Evolutionary conservation across 2,329 filamentous ascomycete genomes (phyloP), one percentile per base, ranked within the genome.

Genomic region (Diplocarpon mali): DNA sequence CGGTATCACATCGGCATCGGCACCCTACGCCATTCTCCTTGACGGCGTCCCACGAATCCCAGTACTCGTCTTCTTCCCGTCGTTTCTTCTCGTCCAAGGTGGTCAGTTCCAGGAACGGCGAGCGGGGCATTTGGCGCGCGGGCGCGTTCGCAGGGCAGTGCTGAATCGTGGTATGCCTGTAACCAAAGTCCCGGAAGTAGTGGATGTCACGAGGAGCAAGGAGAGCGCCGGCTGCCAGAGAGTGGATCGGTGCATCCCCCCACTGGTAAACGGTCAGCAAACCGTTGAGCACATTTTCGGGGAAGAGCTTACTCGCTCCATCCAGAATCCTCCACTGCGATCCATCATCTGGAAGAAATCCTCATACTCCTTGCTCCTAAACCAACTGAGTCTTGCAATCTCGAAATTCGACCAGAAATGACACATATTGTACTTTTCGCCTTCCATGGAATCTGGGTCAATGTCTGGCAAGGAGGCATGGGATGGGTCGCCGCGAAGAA

Each of bases 401-500:
- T 98, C 92, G 56, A 98, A 98, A 65, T 98, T 98, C 65, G 88
- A 95, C 92, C 92, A 98, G 71, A 95, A 98, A 70, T 98, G 92
- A 64, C 92, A 98, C 92, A 98, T 98, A 69, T 98, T 98, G 73
- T 98, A 98, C 58, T 81, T 85, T 65, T 98, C 92, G 52, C 88
- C 87, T 62, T 96, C 90, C 92, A 98, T 98, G 35, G 81, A 77
- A 60, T 96, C 89, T 0, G 83, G 80, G 60, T 96, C 87, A 45
- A 95, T 84, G 35, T 92, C 80, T 27, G 83, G 80, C n/a, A 87
- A 67, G 29, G 75, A 75, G 51, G 80, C 79, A 44, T 74, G 73
- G 31, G 77, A 79, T 17, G 85, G 80, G 49, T 94, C 84, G 40
- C 77, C 80, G 55, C 81, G 79, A 16, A 92, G 67, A 35, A 93